Evolutionary conservation across 106 monocot species (phyloP).

Genomic region (Acanthochlamys bracteata): DNA sequence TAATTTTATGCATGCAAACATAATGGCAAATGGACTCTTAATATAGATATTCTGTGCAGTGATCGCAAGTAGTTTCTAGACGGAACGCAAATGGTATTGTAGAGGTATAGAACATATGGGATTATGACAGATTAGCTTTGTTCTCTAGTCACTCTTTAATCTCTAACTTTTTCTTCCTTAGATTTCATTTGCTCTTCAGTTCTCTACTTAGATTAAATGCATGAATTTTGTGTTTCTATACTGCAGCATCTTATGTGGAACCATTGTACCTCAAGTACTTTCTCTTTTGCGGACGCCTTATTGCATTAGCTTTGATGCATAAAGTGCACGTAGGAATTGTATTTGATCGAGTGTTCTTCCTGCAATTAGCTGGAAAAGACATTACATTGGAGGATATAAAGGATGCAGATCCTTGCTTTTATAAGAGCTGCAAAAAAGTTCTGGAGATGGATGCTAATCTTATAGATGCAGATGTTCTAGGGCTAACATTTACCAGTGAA

Average conservation of each 20-base stretch:
- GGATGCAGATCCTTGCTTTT: constrained; percentile 64
- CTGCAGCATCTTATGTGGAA: constrained; percentile 69
- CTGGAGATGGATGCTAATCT: constrained; percentile 60
- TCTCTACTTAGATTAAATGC: background rate
- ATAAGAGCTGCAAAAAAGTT: constrained; percentile 63
- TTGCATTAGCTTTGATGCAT: constrained; percentile 75
- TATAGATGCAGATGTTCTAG: constrained; percentile 64
- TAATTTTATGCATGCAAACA: too few species aligned
- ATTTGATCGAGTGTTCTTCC: constrained; percentile 61
- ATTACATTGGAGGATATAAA: constrained; percentile 61
- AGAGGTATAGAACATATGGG: too few species aligned
- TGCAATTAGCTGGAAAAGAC: constrained; percentile 51
- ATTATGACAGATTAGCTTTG: too few species aligned
- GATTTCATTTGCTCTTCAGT: background rate
- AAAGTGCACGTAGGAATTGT: constrained; percentile 63
- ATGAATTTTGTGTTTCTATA: background rate
- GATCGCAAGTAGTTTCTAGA: too few species aligned
- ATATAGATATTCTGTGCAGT: too few species aligned
- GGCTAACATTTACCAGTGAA: constrained; percentile 59
- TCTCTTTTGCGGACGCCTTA: constrained; percentile 51
- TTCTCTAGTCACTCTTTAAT: background rate
- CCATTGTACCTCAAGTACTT: constrained; percentile 81
- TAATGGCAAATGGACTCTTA: too few species aligned
- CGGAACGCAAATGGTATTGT: too few species aligned
- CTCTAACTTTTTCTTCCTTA: background rate